A percentile compares a stretch with the other conserved stretches of the same genome.
phyloP scores from a whole-genome alignment of 176 grass and related monocot species.

The Puya raimondii region DNA sequence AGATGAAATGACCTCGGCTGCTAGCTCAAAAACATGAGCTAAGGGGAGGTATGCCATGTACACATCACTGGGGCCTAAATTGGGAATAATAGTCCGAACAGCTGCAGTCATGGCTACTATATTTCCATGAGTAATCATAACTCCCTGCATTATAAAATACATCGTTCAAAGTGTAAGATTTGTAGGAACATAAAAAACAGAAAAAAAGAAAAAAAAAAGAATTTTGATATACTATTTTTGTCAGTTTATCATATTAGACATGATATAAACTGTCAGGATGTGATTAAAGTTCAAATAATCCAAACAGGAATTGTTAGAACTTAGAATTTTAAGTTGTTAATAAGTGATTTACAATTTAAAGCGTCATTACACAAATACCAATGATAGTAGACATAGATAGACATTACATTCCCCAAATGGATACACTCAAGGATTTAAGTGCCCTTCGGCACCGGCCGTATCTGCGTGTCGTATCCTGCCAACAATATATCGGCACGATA shows the following conservation, averaged over 20 bases:
- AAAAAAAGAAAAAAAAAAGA: background rate
- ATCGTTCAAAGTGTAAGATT: slow-evolving; percentile 5
- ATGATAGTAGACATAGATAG: background rate
- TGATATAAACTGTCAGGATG: too few species aligned
- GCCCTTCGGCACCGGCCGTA: too few species aligned
- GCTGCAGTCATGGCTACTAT: slow-evolving; percentile 62
- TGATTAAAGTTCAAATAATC: too few species aligned
- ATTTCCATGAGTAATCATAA: slow-evolving; percentile 91
- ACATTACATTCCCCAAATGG: too few species aligned
- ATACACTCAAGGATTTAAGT: too few species aligned
- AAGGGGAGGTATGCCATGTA: slow-evolving; percentile 79
- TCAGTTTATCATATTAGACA: too few species aligned
- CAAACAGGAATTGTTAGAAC: too few species aligned
- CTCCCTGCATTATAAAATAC: slow-evolving; percentile 43
- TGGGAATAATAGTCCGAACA: slow-evolving; percentile 64
- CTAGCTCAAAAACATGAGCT: slow-evolving; percentile 90
- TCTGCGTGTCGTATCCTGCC: too few species aligned
- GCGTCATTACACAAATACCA: background rate
- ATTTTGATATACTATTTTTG: too few species aligned
- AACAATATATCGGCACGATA: too few species aligned
- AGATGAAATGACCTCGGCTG: slow-evolving; percentile 47
- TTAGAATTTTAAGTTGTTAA: too few species aligned
- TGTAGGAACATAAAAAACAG: background rate
- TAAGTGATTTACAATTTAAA: too few species aligned
- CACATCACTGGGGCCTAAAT: slow-evolving; percentile 47